These are phyloP conservation scores for Davidsoniella neocaledoniae DNA, from an alignment of 2,329 filamentous ascomycete species.

Conservation along the genomic window DNA sequence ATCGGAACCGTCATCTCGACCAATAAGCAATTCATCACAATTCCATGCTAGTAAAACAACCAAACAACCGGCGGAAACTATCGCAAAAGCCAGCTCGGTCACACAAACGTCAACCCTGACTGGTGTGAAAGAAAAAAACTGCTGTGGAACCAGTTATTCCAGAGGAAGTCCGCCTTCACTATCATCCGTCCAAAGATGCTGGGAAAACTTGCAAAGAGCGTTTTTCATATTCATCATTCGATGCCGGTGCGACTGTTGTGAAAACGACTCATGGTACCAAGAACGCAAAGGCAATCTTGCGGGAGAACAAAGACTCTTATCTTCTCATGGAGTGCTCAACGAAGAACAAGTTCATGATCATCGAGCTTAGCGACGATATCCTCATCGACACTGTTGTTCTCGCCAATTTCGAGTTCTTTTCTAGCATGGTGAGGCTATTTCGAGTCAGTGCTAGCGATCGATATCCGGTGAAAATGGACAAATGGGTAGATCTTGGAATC, in stretches of 20 bases:
- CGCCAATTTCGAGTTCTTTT: constrained; percentile 98
- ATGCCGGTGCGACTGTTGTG: constrained; percentile 82
- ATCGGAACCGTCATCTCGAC: neutral
- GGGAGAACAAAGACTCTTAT: constrained; percentile 97
- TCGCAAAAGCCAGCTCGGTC: neutral
- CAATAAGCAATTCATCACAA: neutral
- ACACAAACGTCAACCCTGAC: neutral
- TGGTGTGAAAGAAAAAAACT: neutral
- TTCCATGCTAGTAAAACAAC: neutral
- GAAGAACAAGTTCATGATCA: constrained; percentile 80
- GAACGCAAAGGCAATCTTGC: constrained; percentile 71
- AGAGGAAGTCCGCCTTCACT: constrained; percentile 14
- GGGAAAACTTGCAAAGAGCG: constrained; percentile 95
- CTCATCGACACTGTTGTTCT: constrained; percentile 92
- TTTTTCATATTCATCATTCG: constrained; percentile 95
- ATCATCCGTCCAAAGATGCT: constrained; percentile 70
- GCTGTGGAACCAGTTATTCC: neutral
- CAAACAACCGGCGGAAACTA: neutral
- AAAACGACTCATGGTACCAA: constrained; percentile 80
- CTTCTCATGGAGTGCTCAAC: constrained; percentile 86
- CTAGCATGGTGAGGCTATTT: constrained; percentile 85
- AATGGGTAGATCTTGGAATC: constrained; percentile 76
- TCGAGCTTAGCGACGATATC: constrained; percentile 77
- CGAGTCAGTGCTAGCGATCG: constrained; percentile 83
- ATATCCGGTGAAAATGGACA: constrained; percentile 80